A percentile compares a stretch with the other conserved stretches of the same genome.
These are phyloP conservation scores for Apostasia shenzhenica DNA, from an alignment of 106 monocot species.

Conservation along the genomic window DNA sequence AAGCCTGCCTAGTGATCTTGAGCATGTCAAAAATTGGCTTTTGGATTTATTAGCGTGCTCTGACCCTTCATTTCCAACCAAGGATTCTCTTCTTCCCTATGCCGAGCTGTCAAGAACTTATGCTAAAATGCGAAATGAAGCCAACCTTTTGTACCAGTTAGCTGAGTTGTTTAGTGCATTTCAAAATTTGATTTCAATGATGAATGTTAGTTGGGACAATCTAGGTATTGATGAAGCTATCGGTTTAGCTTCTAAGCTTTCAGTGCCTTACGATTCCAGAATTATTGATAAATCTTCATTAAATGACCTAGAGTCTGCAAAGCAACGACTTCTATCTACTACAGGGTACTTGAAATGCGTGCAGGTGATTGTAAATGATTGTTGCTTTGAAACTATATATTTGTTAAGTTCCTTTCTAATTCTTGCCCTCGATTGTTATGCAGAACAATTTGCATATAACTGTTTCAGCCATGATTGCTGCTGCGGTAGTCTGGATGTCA, in stretches of 20 bases:
- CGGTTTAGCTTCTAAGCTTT: constrained; percentile 48
- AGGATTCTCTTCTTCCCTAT: constrained; percentile 80
- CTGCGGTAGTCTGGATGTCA: constrained; percentile 87
- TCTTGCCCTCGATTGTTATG: constrained; percentile 12
- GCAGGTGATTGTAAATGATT: constrained; percentile 39
- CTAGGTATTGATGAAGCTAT: constrained; percentile 68
- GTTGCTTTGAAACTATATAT: not conserved
- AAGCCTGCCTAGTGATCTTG: constrained; percentile 19
- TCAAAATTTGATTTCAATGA: constrained; percentile 23
- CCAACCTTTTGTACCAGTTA: constrained; percentile 31
- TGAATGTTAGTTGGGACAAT: constrained; percentile 27
- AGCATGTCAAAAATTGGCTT: constrained; percentile 52
- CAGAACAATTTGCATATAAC: constrained; percentile 96
- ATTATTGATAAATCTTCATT: constrained; percentile 22
- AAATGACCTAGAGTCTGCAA: constrained; percentile 63
- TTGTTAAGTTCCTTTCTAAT: constrained; percentile 6
- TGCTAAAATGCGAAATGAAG: constrained; percentile 85
- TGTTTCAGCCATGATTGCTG: constrained; percentile 76
- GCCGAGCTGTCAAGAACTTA: constrained; percentile 92
- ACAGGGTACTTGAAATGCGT: constrained; percentile 90
- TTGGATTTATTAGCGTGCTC: constrained; percentile 71
- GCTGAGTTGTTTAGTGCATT: constrained; percentile 35
- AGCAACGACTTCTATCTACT: constrained; percentile 70
- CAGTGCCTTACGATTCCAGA: constrained; percentile 24
- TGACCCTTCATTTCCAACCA: constrained; percentile 91